phyloP scores from a whole-genome alignment of 768 basidiomycete species.

The Auricularia heimuer region DNA sequence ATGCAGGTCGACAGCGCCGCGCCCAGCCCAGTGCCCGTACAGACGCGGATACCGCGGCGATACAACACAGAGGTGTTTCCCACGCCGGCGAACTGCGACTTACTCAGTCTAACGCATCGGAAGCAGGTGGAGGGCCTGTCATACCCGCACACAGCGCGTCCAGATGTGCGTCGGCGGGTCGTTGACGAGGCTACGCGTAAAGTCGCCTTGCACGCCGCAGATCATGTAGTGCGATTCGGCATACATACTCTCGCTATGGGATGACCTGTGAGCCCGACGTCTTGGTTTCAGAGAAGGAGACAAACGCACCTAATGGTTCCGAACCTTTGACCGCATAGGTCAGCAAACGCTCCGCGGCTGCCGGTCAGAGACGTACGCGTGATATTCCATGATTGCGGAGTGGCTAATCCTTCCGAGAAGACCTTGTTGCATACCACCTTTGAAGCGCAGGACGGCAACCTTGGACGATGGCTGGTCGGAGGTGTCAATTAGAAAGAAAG shows the following conservation, averaged over 20 bases:
- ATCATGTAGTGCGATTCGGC: conserved; percentile 15
- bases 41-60: conserved; percentile 11
- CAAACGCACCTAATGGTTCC: conserved; percentile 38
- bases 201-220: conserved; percentile 14
- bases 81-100: conserved; percentile 8
- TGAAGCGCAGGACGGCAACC: conserved; percentile 12
- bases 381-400: conserved; percentile 12
- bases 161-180: conserved; percentile 11
- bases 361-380: conserved; percentile 8
- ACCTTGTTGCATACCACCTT: conserved; percentile 15
- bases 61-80: conserved; percentile 12
- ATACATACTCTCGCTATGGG: conserved; percentile 8
- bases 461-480: conserved; percentile 10
- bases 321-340: conserved; percentile 1
- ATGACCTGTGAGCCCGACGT: conserved; percentile 1
- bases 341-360: not conserved
- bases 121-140: not conserved
- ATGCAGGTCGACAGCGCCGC: conserved; percentile 14
- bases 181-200: conserved; percentile 12
- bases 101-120: not conserved
- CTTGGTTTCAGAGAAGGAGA: not conserved
- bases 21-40: conserved; percentile 15
- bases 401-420: conserved; percentile 13
- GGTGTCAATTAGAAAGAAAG: not conserved
- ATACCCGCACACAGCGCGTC: conserved; percentile 13